Conservation (phyloP, 495 filamentous ascomycete species). For the Penicillium psychrofluorescens region DNA sequence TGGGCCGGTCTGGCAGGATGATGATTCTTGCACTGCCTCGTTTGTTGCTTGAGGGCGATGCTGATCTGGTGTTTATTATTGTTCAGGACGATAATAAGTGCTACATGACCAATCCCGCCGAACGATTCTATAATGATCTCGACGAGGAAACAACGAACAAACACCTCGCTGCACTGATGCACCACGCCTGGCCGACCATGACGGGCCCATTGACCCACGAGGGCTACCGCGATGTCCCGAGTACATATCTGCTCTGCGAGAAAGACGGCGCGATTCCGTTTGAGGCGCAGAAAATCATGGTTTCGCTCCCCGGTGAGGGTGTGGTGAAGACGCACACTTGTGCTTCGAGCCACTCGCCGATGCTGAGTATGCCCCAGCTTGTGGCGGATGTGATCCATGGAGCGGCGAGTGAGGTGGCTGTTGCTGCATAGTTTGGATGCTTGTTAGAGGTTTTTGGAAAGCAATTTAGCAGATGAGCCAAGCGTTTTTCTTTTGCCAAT, state of each 20-base stretch:
- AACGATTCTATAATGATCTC: conserved; percentile 2
- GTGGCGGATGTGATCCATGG: conserved; percentile 1
- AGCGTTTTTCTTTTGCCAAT: too few species aligned
- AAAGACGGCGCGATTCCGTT: background rate
- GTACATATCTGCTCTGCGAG: conserved; percentile 1
- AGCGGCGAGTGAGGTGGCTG: background rate
- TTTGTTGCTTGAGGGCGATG: background rate
- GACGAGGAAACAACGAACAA: conserved; percentile 2
- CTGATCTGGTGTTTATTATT: background rate
- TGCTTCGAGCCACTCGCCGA: background rate
- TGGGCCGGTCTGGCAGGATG: background rate
- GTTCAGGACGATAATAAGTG: background rate
- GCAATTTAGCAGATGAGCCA: too few species aligned
- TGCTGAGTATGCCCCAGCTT: conserved; percentile 1
- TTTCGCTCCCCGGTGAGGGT: background rate
- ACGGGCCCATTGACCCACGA: conserved; percentile 1
- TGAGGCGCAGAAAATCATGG: background rate
- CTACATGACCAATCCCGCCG: background rate
- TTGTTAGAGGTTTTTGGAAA: too few species aligned
- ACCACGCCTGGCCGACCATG: conserved; percentile 1
- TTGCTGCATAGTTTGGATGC: background rate
- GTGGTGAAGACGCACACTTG: background rate
- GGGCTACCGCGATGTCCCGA: conserved; percentile 4
- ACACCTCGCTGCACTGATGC: background rate
- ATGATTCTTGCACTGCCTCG: background rate